phyloP scores from a whole-genome alignment of 371 early-diverging fungal genomes.

The Mortierella sp. region DNA sequence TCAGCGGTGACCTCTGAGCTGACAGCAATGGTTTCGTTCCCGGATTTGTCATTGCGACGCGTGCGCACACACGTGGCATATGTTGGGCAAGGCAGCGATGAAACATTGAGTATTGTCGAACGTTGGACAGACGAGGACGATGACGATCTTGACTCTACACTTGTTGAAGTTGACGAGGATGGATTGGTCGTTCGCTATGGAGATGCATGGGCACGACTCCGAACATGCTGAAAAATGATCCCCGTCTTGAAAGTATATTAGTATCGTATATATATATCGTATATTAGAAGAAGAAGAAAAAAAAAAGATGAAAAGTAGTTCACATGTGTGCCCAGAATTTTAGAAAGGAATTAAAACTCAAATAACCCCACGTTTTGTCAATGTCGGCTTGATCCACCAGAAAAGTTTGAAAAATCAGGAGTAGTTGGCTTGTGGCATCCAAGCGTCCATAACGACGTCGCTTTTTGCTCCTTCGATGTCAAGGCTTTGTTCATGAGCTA shows the following conservation, averaged over 20 bases:
- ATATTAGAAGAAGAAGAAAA: no score
- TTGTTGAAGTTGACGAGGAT: slow-evolving; percentile 50
- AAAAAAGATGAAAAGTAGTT: not conserved
- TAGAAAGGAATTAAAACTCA: no score
- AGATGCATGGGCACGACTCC: slow-evolving; percentile 38
- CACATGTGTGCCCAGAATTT: no score
- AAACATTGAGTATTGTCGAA: slow-evolving; percentile 33
- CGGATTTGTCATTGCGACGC: slow-evolving; percentile 39
- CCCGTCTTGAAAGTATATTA: no score
- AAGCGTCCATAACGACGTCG: no score
- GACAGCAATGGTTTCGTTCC: slow-evolving; percentile 42
- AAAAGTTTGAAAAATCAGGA: no score
- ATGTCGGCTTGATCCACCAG: no score
- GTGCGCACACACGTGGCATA: slow-evolving; percentile 41
- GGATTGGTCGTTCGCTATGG: slow-evolving; percentile 50
- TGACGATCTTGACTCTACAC: slow-evolving; percentile 34
- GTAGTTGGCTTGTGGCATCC: no score
- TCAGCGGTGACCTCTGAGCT: slow-evolving; percentile 37
- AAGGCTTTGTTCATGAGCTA: no score
- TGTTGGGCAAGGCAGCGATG: slow-evolving; percentile 42
- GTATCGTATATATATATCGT: no score
- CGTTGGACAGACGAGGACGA: slow-evolving; percentile 50
- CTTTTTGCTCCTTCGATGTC: no score
- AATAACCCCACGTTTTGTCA: no score
- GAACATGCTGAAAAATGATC: slow-evolving; percentile 12